phyloP scores from a whole-genome alignment of 305 asterid species.

The Fraxinus velutina region DNA sequence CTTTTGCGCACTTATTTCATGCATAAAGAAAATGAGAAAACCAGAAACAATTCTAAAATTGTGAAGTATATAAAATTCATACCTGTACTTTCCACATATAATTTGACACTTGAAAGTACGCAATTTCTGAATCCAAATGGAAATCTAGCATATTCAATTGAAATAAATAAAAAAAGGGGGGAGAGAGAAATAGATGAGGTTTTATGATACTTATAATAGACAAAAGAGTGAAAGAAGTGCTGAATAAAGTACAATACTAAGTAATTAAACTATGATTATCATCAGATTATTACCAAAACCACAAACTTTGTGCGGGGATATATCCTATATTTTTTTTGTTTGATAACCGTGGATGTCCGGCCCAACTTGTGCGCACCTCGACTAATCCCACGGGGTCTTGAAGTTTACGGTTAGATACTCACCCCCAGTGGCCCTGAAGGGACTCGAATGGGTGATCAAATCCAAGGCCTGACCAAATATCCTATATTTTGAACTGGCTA shows the following conservation, averaged over 20 bases:
- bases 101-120: neutral
- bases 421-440: too few species aligned
- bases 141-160: neutral
- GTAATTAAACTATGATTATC: neutral
- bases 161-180: neutral
- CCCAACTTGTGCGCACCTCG: too few species aligned
- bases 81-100: constrained; percentile 3
- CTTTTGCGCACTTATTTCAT: neutral
- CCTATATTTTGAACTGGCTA: neutral
- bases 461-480: neutral
- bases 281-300: neutral
- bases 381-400: too few species aligned
- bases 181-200: neutral
- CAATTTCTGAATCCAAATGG: neutral
- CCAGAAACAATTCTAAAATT: neutral
- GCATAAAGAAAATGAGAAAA: neutral
- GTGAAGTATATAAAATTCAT: neutral
- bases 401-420: too few species aligned
- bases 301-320: neutral
- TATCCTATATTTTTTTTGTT: neutral
- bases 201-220: neutral
- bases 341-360: too few species aligned
- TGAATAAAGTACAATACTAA: neutral
- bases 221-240: neutral
- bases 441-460: too few species aligned